Conservation (phyloP, 148 eudicot species). For the Vaccinium macrocarpon region DNA sequence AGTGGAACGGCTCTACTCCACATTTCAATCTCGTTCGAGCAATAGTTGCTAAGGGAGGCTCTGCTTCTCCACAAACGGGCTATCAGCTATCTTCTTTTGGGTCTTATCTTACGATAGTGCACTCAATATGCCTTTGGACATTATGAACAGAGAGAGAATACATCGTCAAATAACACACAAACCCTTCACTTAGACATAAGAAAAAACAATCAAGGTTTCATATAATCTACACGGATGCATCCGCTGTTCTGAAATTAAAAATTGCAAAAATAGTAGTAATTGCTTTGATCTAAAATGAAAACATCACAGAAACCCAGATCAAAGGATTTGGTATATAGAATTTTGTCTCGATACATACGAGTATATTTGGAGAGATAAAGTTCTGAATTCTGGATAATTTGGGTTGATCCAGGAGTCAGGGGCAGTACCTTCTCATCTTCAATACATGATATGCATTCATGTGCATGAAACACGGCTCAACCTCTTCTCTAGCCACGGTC, state of each 20-base stretch:
- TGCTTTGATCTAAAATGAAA: neutral
- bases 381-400: neutral
- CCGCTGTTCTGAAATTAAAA: neutral
- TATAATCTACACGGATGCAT: neutral
- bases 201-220: neutral
- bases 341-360: neutral
- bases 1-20: neutral
- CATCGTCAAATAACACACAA: neutral
- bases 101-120: neutral
- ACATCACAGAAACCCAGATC: neutral
- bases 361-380: neutral
- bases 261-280: too few species aligned
- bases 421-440: slow-evolving; percentile 26
- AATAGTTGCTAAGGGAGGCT: neutral
- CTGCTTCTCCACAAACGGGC: neutral
- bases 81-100: neutral
- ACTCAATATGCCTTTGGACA: neutral
- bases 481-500: slow-evolving; percentile 26
- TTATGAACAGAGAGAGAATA: neutral
- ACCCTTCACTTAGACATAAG: neutral
- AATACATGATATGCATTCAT: neutral
- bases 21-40: neutral
- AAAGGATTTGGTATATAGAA: neutral
- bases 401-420: neutral
- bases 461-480: slow-evolving; percentile 33